These are phyloP conservation scores for Phoma sp. DNA, from an alignment of 2,329 filamentous ascomycete genomes.

Conservation along the genomic window DNA sequence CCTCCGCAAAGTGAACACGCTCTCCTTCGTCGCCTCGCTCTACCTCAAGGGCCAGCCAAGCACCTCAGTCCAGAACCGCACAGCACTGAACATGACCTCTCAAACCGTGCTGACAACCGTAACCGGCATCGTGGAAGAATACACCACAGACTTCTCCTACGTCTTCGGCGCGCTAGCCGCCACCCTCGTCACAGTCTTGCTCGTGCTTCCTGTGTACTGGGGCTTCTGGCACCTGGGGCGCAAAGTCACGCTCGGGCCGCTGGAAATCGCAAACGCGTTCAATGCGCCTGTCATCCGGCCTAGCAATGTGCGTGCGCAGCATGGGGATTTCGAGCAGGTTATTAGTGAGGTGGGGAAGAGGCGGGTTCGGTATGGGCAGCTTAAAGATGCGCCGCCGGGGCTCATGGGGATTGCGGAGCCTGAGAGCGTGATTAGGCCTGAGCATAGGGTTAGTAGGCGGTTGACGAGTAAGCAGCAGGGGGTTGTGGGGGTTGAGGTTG, in stretches of 20 bases:
- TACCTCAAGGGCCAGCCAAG: slow-evolving; percentile 26
- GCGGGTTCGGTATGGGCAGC: slow-evolving; percentile 28
- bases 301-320: slow-evolving; percentile 20
- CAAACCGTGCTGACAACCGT: slow-evolving; percentile 20
- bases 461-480: slow-evolving; percentile 9
- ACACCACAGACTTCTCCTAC: slow-evolving; percentile 35
- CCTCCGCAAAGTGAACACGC: slow-evolving; percentile 32
- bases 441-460: slow-evolving; percentile 1
- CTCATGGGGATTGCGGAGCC: slow-evolving; percentile 33
- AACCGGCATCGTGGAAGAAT: slow-evolving; percentile 35
- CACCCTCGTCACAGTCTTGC: slow-evolving; percentile 39
- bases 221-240: slow-evolving; percentile 47
- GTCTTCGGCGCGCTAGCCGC: slow-evolving; percentile 40
- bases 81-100: slow-evolving; percentile 6
- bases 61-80: slow-evolving; percentile 2
- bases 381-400: slow-evolving; percentile 23
- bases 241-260: slow-evolving; percentile 43
- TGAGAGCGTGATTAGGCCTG: slow-evolving; percentile 17
- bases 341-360: slow-evolving; percentile 28
- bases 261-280: slow-evolving; percentile 47
- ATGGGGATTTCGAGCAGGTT: slow-evolving; percentile 32
- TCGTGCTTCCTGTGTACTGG: slow-evolving; percentile 44
- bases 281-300: slow-evolving; percentile 34
- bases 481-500: slow-evolving; percentile 2
- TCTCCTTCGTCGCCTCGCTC: slow-evolving; percentile 24